Evolutionary conservation across 140 eudicot genomes (phyloP).

Genomic region (Senecio squalidus): DNA sequence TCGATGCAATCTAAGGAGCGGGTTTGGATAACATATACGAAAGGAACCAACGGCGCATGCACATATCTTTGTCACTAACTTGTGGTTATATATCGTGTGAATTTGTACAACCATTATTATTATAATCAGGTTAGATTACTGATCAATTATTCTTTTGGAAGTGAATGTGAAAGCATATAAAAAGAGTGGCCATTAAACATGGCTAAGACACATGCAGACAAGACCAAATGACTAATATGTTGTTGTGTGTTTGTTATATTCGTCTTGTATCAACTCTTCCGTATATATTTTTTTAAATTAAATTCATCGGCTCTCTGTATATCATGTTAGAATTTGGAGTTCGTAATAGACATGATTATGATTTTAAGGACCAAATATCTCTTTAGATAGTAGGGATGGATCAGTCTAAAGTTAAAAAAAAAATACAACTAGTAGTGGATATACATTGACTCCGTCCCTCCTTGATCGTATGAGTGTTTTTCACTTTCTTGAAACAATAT

Average conservation of each 20-base stretch:
- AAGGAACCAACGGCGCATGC: conserved; percentile 7
- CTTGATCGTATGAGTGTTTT: too few species aligned
- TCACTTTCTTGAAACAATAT: too few species aligned
- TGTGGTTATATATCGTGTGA: neutral
- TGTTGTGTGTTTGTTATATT: conserved; percentile 19
- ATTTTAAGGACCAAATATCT: too few species aligned
- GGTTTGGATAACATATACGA: too few species aligned
- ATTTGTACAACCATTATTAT: neutral
- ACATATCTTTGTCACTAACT: neutral
- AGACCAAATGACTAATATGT: conserved; percentile 19
- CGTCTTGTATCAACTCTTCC: too few species aligned
- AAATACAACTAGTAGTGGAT: too few species aligned
- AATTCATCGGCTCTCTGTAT: neutral
- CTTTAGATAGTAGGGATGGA: too few species aligned
- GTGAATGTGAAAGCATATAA: conserved; percentile 22
- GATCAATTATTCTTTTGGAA: neutral
- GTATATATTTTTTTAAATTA: too few species aligned
- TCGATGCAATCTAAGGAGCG: neutral
- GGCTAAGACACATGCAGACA: conserved; percentile 31
- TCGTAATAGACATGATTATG: too few species aligned
- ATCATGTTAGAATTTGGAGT: neutral
- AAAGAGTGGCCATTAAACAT: conserved; percentile 31
- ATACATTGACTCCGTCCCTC: too few species aligned
- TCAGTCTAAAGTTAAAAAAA: too few species aligned
- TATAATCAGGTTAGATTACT: neutral